Percentiles rank a stretch among this genome's conserved stretches.
Conservation (phyloP, 371 early-diverging fungal genomes). For the Mucor piriformis region DNA sequence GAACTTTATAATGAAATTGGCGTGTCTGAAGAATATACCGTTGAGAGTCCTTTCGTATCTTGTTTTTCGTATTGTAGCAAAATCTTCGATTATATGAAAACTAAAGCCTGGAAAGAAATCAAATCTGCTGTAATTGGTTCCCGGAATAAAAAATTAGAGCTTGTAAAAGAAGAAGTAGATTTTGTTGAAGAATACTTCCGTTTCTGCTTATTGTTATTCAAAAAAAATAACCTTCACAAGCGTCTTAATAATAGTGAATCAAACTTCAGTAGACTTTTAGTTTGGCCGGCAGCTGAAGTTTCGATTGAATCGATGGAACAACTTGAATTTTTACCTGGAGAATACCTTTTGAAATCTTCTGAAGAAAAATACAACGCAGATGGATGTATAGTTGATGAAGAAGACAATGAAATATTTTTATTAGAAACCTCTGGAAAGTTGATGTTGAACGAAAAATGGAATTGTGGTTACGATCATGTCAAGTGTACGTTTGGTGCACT, state of each 20-base stretch:
- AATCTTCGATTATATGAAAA: conserved; percentile 4
- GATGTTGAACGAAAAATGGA: conserved; percentile 6
- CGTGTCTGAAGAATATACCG: background rate
- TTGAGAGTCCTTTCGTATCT: conserved; percentile 4
- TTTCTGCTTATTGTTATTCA: conserved; percentile 9
- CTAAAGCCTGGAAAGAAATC: conserved; percentile 12
- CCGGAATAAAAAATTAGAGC: conserved; percentile 2
- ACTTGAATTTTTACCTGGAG: conserved; percentile 11
- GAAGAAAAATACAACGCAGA: conserved; percentile 18
- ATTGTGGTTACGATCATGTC: conserved; percentile 17
- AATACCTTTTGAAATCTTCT: conserved; percentile 11
- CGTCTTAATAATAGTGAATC: conserved; percentile 9
- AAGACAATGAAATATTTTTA: conserved; percentile 6
- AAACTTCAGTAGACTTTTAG: conserved; percentile 12
- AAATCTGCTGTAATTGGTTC: conserved; percentile 10
- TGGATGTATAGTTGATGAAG: conserved; percentile 9
- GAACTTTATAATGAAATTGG: conserved; percentile 6
- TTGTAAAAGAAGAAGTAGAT: conserved; percentile 6
- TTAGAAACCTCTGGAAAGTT: conserved; percentile 9
- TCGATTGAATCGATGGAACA: conserved; percentile 12
- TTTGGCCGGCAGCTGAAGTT: conserved; percentile 18
- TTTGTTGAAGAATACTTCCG: conserved; percentile 17
- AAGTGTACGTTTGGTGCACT: conserved; percentile 15
- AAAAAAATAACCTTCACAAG: conserved; percentile 5
- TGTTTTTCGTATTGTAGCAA: conserved; percentile 3